phyloP scores from a whole-genome alignment of 257 asterid species.

The Ophiorrhiza pumila region DNA sequence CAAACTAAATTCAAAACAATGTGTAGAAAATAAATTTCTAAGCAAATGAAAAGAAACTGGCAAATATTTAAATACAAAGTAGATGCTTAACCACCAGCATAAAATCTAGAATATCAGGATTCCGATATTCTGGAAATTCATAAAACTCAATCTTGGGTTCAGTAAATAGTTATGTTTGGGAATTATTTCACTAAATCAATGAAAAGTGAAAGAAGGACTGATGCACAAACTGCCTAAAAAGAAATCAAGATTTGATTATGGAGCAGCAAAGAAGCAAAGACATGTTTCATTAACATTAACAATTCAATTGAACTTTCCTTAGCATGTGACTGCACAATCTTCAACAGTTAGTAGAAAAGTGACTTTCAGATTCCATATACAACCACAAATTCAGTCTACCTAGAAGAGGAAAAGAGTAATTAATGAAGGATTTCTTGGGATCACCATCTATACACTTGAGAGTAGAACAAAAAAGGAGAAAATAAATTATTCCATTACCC shows the following conservation, averaged over 20 bases:
- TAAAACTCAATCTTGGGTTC: background rate
- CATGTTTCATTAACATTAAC: background rate
- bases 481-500: background rate
- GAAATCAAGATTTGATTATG: background rate
- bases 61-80: background rate
- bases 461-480: background rate
- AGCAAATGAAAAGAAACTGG: background rate
- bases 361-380: background rate
- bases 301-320: background rate
- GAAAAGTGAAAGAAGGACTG: background rate
- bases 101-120: background rate
- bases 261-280: background rate
- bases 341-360: background rate
- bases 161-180: background rate
- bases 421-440: background rate
- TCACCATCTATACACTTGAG: background rate
- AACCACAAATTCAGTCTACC: background rate
- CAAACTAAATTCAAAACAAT: background rate
- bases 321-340: background rate
- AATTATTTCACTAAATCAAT: background rate
- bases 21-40: background rate
- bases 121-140: background rate
- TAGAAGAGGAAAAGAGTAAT: background rate
- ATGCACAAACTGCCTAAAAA: background rate
- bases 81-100: no score